Evolutionary conservation across 768 basidiomycete genomes (phyloP).

Genomic region (Lentinula detonsa): DNA sequence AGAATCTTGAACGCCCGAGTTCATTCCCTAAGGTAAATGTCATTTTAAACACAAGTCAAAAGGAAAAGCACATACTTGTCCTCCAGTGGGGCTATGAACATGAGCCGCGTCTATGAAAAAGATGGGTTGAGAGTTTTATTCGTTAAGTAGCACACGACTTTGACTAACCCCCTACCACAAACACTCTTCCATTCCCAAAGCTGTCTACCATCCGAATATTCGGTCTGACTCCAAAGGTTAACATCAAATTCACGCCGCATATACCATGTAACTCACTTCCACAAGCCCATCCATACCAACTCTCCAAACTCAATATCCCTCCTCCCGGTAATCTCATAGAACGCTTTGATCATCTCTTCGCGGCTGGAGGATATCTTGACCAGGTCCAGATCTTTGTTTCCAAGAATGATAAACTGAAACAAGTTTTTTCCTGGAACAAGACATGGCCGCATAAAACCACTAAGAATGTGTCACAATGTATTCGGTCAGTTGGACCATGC

Average conservation of each 20-base stretch:
- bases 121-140: too few species aligned
- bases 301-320: conserved; percentile 24
- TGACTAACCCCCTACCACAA: conserved; percentile 38
- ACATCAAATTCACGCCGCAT: background rate
- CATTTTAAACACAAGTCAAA: background rate
- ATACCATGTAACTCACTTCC: conserved; percentile 13
- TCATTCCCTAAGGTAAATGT: conserved; percentile 23
- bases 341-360: conserved; percentile 20
- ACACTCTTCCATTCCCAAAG: conserved; percentile 36
- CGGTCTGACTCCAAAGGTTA: conserved; percentile 22
- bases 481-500: background rate
- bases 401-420: background rate
- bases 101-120: conserved; percentile 39
- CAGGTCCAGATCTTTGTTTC: background rate
- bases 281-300: conserved; percentile 19
- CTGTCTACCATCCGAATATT: conserved; percentile 43
- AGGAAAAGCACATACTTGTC: conserved; percentile 19
- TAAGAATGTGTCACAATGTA: background rate
- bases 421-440: background rate
- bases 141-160: background rate
- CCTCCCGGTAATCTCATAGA: conserved; percentile 21
- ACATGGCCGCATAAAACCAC: background rate
- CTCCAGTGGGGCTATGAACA: conserved; percentile 38
- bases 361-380: conserved; percentile 9
- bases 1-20: conserved; percentile 29